phyloP scores from a whole-genome alignment of 371 early-diverging fungal genomes.

The Mucor sp. region DNA sequence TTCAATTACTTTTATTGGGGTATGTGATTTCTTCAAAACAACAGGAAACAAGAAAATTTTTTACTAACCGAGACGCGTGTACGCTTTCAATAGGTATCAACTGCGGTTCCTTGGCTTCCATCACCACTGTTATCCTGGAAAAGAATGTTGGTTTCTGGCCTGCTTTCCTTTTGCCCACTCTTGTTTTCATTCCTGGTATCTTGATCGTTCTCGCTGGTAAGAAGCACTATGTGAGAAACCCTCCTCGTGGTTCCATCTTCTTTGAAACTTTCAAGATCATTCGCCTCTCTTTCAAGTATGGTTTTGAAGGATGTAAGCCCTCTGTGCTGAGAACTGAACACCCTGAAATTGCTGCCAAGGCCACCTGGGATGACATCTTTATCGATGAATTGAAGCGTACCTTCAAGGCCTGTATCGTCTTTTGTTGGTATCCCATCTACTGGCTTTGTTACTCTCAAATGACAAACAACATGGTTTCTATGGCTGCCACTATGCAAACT shows the following conservation, averaged over 20 bases:
- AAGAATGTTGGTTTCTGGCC: constrained; percentile 64
- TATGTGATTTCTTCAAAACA: neutral
- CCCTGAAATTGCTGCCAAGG: constrained; percentile 35
- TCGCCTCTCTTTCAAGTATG: constrained; percentile 35
- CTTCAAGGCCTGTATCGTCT: constrained; percentile 71
- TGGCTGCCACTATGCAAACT: constrained; percentile 70
- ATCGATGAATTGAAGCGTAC: constrained; percentile 69
- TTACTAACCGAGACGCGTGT: neutral
- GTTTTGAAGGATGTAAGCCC: constrained; percentile 46
- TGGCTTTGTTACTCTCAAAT: constrained; percentile 83
- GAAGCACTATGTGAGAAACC: constrained; percentile 56
- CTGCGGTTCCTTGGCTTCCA: constrained; percentile 68
- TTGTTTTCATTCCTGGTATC: constrained; percentile 70
- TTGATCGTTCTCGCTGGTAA: constrained; percentile 61
- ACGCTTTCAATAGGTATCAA: constrained; percentile 30
- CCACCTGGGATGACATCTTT: constrained; percentile 73
- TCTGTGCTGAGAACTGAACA: constrained; percentile 25
- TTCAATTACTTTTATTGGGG: constrained; percentile 78
- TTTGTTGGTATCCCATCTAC: constrained; percentile 75
- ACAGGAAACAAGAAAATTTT: neutral
- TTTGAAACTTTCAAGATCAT: constrained; percentile 41
- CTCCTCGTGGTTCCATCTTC: constrained; percentile 66
- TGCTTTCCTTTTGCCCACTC: constrained; percentile 70
- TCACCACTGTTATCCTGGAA: constrained; percentile 59
- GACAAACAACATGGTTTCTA: constrained; percentile 74